Evolutionary conservation across 768 basidiomycete species (phyloP), one percentile per base, ranked within the genome.

Genomic region (Pisolithus tinctorius): DNA sequence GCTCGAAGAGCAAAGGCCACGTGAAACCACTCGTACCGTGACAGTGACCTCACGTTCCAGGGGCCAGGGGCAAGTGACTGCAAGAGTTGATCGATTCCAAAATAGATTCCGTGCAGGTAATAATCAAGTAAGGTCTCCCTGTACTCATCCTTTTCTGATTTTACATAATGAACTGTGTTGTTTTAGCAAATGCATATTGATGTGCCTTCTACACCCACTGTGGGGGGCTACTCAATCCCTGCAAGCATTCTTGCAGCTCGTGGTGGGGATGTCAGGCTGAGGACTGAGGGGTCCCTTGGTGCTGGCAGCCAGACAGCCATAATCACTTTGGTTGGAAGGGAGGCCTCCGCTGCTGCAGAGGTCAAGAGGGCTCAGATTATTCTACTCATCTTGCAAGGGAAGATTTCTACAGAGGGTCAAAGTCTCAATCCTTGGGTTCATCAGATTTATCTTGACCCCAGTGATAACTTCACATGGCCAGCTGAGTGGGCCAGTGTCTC

Each of bases 281-380:
- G 40, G 13, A 54, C 62, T 26, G 49, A 51, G 4, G 62, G 55
- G 54, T 38, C 58, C 49, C 50, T 73, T 47, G 31, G 31, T 34
- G 49, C 63, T 65, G 59, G 71, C 52, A 63, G 68, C 61, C 37
- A 1, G 1, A 65, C 68, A 26, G 49, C 59, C 0, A 63, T 62
- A 6, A 69, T 87, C 20, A 74, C 66, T 26, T 72, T 83, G 7
- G 70, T 73, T 55, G 84, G 83, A 0, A 74, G 71, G 31, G 82
- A 77, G 38, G 74, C 69, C 37, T 78, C 77, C 1, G 88, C 86
- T 4, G 61, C 58, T 20, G 84, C 87, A 26, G 84, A 87, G 54
- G 64, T 65, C 4, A 69, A 74, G 43, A 74, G 68, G 25, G 53
- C 59, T 4, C 45, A 57, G 9, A 40, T 62, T 13, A 54, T 75